Base-by-base conservation (phyloP, 2,329 filamentous ascomycete genomes). In the Calonectria pauciramosa region DNA sequence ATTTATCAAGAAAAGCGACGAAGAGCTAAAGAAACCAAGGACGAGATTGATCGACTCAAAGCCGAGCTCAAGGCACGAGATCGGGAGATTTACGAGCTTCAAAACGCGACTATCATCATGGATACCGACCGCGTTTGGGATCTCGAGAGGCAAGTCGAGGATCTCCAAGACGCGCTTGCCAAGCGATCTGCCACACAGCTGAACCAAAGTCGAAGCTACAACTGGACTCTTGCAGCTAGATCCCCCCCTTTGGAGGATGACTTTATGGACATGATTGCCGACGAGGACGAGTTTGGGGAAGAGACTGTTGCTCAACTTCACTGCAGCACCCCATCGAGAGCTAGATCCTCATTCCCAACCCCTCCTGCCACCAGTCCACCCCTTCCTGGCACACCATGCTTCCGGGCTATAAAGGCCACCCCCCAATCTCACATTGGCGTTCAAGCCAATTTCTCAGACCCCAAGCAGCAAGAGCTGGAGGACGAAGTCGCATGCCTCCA, bases 291-390 rank as follows among this genome's bases (percentile, higher is more conserved):
- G 32, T 90, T 91, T 80, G 88, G 88, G 10, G 87, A 91, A n/a
- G 80, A 83, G 3, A 89, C 89, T 0, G 86, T 90, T 82, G 88
- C 86, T 0, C 88, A 91, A 36, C 78, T 91, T 2, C 82, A 86
- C 10, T 88, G 87, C 78, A 89, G 90, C 80, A 92, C 90, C 4
- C 90, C 90, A 0, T 86, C 87, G 2, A 80, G 84, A 20, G 81
- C 83, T 52, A 81, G 83, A 56, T 80, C 83, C n/a, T 90, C 89
- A 0, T 91, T 91, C 75, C 88, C 88, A 6, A 90, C 90, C 0
- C 90, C 90, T 0, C 90, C 90, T 1, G 86, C 88, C 3, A 92
- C 90, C 0, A 92, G 90, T 52, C 88, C 89, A 1, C 77, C 83
- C 0, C 74, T 83, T 0, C 82, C 76, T 73, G 72, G 80, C 0